Conservation (phyloP, 1,284 basidiomycete species). For the Exobasidium rhododendri region DNA sequence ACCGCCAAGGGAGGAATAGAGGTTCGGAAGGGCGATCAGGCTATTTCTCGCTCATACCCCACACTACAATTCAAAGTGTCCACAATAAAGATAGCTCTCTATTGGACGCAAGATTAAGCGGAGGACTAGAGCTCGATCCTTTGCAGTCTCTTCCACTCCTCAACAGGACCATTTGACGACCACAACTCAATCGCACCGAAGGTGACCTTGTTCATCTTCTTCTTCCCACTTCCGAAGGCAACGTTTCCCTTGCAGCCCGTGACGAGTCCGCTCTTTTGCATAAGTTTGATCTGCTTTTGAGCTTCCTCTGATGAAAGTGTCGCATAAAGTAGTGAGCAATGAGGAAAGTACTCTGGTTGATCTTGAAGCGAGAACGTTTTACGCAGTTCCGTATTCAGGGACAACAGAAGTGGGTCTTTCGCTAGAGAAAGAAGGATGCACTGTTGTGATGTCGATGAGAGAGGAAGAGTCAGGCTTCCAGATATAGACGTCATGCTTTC, state of each 20-base stretch:
- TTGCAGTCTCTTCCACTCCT: not conserved
- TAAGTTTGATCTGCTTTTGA: not conserved
- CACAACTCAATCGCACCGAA: conserved; percentile 8
- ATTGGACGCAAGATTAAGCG: too few relatives aligned
- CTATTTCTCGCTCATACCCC: too few relatives aligned
- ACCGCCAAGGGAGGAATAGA: too few relatives aligned
- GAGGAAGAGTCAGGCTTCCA: not conserved
- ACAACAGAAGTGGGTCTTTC: not conserved
- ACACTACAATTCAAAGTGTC: too few relatives aligned
- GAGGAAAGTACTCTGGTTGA: conserved; percentile 9
- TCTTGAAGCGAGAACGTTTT: conserved; percentile 3
- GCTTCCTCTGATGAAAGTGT: not conserved
- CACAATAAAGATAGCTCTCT: too few relatives aligned
- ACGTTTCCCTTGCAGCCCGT: not conserved
- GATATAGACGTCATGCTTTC: not conserved
- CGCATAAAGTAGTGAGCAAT: conserved; percentile 10
- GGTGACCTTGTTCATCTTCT: not conserved
- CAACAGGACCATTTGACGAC: conserved; percentile 4
- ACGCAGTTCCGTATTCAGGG: not conserved
- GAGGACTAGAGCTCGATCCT: not conserved
- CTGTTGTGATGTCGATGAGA: not conserved
- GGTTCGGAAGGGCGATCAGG: too few relatives aligned
- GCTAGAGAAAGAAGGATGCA: conserved; percentile 7
- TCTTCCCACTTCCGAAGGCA: not conserved
- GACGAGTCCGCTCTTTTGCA: not conserved